Conservation (phyloP, 1,284 basidiomycete genomes). For the Xerocomus cyaneibrunnescens region DNA sequence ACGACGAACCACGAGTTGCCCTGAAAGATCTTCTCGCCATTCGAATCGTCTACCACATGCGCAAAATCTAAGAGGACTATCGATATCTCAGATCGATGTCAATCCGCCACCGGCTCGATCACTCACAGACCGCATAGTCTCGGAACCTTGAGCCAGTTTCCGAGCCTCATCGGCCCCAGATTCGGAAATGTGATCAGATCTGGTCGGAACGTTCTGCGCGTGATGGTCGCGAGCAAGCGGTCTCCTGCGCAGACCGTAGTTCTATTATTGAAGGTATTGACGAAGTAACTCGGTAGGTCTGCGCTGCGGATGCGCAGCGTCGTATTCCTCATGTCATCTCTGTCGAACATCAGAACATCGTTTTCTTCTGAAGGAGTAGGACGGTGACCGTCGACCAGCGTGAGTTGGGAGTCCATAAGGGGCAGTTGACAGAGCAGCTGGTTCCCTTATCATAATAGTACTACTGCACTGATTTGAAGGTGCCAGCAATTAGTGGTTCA, state of each 20-base stretch:
- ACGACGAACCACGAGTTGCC: constrained; percentile 20
- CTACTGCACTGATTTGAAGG: constrained; percentile 7
- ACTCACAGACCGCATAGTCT: constrained; percentile 18
- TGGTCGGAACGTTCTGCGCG: constrained; percentile 13
- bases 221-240: constrained; percentile 19
- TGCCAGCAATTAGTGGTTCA: neutral
- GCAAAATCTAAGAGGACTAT: constrained; percentile 18
- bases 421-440: neutral
- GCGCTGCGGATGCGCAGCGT: constrained; percentile 1
- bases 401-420: constrained; percentile 24
- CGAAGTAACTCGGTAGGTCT: constrained; percentile 12
- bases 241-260: constrained; percentile 12
- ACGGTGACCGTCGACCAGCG: constrained; percentile 10
- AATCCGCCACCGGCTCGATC: neutral
- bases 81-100: neutral
- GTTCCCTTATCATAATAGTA: neutral
- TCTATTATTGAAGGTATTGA: constrained; percentile 7
- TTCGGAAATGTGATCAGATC: constrained; percentile 21
- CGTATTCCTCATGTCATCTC: constrained; percentile 17
- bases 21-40: constrained; percentile 7
- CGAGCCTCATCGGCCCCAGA: constrained; percentile 6
- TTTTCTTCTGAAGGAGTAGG: neutral
- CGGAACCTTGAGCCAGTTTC: constrained; percentile 19
- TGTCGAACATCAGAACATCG: constrained; percentile 12
- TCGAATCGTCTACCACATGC: constrained; percentile 14